Evolutionary conservation across 2,329 filamentous ascomycete species (phyloP), one percentile per base, ranked within the genome.

Genomic region (Fusarium begoniae): DNA sequence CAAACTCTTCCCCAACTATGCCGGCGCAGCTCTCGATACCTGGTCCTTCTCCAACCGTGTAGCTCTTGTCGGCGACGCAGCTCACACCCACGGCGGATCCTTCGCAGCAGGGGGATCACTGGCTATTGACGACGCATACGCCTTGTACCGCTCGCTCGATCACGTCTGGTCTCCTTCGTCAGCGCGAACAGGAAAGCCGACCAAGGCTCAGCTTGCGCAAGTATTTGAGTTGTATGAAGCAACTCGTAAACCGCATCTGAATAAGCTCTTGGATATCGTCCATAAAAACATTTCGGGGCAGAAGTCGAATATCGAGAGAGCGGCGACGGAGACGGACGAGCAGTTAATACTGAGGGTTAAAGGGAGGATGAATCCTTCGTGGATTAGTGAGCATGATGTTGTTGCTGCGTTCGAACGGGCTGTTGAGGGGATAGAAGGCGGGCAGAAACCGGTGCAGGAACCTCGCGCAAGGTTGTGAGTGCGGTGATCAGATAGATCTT

Each of bases 301-400:
- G n/a, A 66, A 24, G 32, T 60, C 47, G 10, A 69, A 43, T 13
- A 63, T 80, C 5, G 78, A 59, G 22, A 38, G 56, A 11, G 56
- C 35, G 8, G 70, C 43, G 44, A 55, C 40, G 4, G 81, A 83
- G 69, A 83, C 81, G 10, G 84, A 87, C 32, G 80, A 81, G 51
- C 77, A 81, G 53, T 72, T 86, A 44, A 71, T 81, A 50, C 44
- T 72, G 2, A 78, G 82, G 59, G 81, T 86, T 1, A 77, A 68
- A 30, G 80, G 72, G 26, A 77, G 85, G 9, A 77, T 79, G 6
- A 80, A 85, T 62, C 81, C 82, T 10, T 79, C 74, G 22, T 87
- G 85, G 85, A 80, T 87, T 37, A 83, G 84, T 26, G 85, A 86
- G 69, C 85, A 87, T 74, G 83, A 87, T 74, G 85, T 86, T 14